phyloP scores from a whole-genome alignment of 306 rosid genomes.

The Castanea mollissima region DNA sequence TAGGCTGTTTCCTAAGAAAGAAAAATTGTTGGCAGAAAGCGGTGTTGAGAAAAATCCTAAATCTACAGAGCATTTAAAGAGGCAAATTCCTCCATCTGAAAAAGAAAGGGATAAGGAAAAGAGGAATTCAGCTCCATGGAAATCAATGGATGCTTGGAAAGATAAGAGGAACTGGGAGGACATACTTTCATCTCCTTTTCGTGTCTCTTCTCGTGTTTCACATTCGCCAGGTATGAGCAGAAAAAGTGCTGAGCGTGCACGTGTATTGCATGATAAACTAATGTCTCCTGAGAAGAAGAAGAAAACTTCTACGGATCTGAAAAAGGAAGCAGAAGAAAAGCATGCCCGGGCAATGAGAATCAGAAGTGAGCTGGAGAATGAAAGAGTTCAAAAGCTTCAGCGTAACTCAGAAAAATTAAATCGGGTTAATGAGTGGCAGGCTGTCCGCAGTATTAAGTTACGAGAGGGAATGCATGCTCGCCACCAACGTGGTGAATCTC shows the following conservation, averaged over 20 bases:
- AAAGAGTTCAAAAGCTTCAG: conserved; percentile 94
- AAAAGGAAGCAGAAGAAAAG: conserved; percentile 89
- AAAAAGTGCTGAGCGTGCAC: conserved; percentile 91
- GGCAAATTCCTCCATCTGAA: conserved; percentile 51
- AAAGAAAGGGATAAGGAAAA: conserved; percentile 73
- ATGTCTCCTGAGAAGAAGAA: conserved; percentile 97
- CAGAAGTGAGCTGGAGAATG: conserved; percentile 88
- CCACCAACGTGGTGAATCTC: conserved; percentile 92
- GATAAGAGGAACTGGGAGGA: conserved; percentile 97
- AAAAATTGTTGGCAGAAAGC: conserved; percentile 46
- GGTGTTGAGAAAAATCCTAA: conserved; percentile 53
- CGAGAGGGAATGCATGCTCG: conserved; percentile 98
- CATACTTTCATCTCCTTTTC: conserved; percentile 85
- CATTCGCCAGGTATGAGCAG: conserved; percentile 81
- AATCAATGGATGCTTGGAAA: conserved; percentile 96
- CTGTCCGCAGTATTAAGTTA: conserved; percentile 86
- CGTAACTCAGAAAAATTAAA: conserved; percentile 83
- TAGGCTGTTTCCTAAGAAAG: conserved; percentile 58
- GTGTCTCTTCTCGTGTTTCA: conserved; percentile 76
- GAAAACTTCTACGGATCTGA: conserved; percentile 80
- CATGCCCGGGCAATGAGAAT: conserved; percentile 98
- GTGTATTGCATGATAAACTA: conserved; percentile 84
- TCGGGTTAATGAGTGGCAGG: conserved; percentile 90
- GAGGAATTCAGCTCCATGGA: conserved; percentile 65
- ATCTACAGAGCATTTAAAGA: conserved; percentile 45